A percentile compares a stretch with the other conserved stretches of the same genome.
Conservation (phyloP, 495 filamentous ascomycete species). For the Aspergillus sclerotiicarbonarius region DNA sequence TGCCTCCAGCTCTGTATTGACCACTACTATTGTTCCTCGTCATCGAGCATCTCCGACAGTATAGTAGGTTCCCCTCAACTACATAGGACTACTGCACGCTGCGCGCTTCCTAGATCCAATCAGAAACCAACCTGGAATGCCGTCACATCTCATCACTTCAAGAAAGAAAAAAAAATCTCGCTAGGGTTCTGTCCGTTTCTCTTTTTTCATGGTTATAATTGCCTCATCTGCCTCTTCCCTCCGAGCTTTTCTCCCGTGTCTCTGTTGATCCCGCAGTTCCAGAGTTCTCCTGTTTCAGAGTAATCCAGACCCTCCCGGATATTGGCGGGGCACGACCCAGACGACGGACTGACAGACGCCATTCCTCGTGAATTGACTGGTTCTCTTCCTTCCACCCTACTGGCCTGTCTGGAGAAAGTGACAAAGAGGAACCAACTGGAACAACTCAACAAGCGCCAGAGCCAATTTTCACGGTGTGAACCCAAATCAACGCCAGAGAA, state of each 20-base stretch:
- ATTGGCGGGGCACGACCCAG: background rate
- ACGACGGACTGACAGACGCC: background rate
- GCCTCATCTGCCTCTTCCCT: background rate
- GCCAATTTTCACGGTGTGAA: too few relatives aligned
- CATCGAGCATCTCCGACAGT: background rate
- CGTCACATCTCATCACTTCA: constrained; percentile 4
- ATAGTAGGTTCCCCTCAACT: background rate
- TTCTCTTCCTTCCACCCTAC: too few relatives aligned
- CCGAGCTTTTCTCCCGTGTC: background rate
- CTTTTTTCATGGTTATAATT: background rate
- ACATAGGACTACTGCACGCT: background rate
- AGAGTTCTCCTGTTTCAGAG: background rate
- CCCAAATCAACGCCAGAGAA: too few relatives aligned
- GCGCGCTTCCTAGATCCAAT: constrained; percentile 4
- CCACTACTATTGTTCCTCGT: too few relatives aligned
- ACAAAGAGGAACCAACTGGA: too few relatives aligned
- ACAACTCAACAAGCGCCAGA: too few relatives aligned
- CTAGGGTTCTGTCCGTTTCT: background rate
- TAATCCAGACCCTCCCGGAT: background rate
- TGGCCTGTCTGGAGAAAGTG: too few relatives aligned
- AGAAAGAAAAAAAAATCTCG: background rate
- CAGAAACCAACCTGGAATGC: background rate
- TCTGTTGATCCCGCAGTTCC: background rate
- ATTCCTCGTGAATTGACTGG: background rate
- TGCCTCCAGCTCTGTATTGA: too few relatives aligned